A percentile compares a stretch with the other conserved stretches of the same genome.
Evolutionary conservation across 805 yeast species (phyloP).

Genomic region (Schwanniomyces pseudopolymorphus): DNA sequence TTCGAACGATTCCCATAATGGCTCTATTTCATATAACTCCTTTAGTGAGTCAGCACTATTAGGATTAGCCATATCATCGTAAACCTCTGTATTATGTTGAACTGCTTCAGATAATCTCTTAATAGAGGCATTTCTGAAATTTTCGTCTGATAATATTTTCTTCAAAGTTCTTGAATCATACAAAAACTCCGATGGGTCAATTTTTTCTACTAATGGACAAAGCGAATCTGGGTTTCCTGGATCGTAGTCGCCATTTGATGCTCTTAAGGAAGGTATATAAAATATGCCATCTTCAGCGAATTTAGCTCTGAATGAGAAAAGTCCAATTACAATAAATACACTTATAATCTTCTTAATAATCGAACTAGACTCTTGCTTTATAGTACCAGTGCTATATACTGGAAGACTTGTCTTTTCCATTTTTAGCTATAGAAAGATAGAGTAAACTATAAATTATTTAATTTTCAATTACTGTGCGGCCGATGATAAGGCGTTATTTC

Average conservation of each 20-base stretch:
- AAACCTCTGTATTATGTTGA: constrained; percentile 30
- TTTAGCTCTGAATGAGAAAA: not conserved
- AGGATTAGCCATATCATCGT: constrained; percentile 31
- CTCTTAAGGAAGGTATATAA: not conserved
- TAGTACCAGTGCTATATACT: too few species aligned
- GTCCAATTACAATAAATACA: not conserved
- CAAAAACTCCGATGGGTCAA: constrained; percentile 24
- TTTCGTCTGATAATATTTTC: constrained; percentile 24
- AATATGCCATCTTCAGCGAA: not conserved
- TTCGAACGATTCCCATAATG: constrained; percentile 22
- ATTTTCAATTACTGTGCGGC: too few species aligned
- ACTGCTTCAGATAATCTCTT: constrained; percentile 27
- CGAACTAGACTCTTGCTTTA: not conserved
- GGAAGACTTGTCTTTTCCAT: constrained; percentile 1
- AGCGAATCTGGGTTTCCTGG: constrained; percentile 27
- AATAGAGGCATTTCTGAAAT: constrained; percentile 21
- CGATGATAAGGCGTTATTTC: too few species aligned
- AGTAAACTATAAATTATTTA: too few species aligned
- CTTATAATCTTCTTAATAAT: not conserved
- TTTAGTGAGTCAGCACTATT: constrained; percentile 18
- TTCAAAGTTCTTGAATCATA: constrained; percentile 19
- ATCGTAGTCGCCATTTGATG: not conserved
- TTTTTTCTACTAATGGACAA: constrained; percentile 34
- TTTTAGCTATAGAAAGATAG: too few species aligned
- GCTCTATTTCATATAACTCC: constrained; percentile 27